Evolutionary conservation across 1,139 yeast genomes (phyloP), one percentile per base, ranked within the genome.

Genomic region (Hansenula sp.): DNA sequence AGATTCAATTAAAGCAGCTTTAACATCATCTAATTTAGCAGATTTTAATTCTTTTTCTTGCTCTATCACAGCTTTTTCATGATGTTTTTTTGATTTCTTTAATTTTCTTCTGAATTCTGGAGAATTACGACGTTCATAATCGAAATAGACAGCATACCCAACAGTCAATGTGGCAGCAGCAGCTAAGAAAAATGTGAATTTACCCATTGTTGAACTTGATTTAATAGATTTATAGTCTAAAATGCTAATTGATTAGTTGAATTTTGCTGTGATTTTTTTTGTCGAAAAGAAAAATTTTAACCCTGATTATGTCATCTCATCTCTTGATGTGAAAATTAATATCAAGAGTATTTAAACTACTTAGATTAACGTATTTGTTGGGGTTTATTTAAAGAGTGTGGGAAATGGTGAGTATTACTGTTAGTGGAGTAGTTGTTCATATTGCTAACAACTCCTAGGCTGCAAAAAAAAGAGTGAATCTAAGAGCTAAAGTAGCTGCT

Each of bases 61-160:
- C 53, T 73, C 71, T 55, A 77, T 75, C 40, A 75, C 75, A 58
- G 73, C 66, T 57, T 79, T 78, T 55, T 75, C 67, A 46, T 79
- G 82, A 61, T 73, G 76, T 58, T 69, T 71, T 44, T 80, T 75
- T 57, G 77, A 73, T 63, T 77, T 79, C 61, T 77, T 79, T 56
- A 90, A 74, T 41, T 75, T 62, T 59, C 76, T 80, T 73, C 98
- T 85, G 75, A 92, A 92, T 39, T 79, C 84, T 19, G 84, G 65
- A 43, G 85, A 79, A 64, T 73, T 74, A 71, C 97, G 86, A 68
- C 98, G 87, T 66, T 75, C 77, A 71, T 89, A 86, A 67, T 92
- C 98, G 59, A 92, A 92, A 70, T 87, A 92, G 36, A 79, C 70
- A 44, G 94, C 88, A 65, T 92, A 92, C 16, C 89, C 90, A 40